These are phyloP conservation scores for Globisporangium perplexum DNA, from an alignment of 352 stramenopile genomes.

Conservation along the genomic window DNA sequence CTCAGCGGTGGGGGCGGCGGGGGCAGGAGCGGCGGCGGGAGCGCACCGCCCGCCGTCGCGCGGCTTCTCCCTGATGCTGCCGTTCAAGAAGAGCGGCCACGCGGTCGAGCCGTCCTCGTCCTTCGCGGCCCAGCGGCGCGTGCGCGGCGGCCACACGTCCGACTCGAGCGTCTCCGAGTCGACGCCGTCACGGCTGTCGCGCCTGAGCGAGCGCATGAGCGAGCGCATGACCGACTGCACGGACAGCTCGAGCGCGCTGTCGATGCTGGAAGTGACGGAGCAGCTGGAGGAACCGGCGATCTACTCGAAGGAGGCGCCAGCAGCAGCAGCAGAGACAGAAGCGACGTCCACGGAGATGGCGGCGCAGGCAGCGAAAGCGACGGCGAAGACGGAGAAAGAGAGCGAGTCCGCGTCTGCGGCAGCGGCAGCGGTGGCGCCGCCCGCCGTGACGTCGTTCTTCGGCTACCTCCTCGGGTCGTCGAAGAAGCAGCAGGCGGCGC, in stretches of 20 bases:
- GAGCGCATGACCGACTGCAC: constrained; percentile 12
- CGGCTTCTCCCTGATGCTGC: constrained; percentile 42
- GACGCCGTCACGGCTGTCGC: constrained; percentile 1
- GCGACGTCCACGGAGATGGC: background rate
- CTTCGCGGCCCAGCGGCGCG: background rate
- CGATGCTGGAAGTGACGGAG: constrained; percentile 4
- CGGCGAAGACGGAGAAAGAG: constrained; percentile 3
- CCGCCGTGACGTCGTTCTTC: constrained; percentile 7
- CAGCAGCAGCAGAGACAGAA: background rate
- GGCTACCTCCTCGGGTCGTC: constrained; percentile 5
- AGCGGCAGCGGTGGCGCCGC: no score
- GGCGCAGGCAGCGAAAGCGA: background rate
- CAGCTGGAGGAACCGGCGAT: background rate
- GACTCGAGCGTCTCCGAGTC: constrained; percentile 12
- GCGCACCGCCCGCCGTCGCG: constrained; percentile 17
- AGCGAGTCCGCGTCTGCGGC: background rate
- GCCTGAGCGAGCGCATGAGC: constrained; percentile 1
- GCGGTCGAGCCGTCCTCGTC: constrained; percentile 4
- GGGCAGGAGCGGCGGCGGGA: background rate
- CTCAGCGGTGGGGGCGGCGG: no score
- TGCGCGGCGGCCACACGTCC: constrained; percentile 3
- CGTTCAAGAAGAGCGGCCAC: constrained; percentile 39
- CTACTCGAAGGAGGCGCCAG: background rate
- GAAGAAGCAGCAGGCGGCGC: constrained; percentile 2
- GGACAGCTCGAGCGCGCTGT: constrained; percentile 4